Percentiles rank a stretch among this genome's conserved stretches.
These are phyloP conservation scores for Holtermannia corniformis DNA, from an alignment of 768 basidiomycete genomes.

Conservation along the genomic window DNA sequence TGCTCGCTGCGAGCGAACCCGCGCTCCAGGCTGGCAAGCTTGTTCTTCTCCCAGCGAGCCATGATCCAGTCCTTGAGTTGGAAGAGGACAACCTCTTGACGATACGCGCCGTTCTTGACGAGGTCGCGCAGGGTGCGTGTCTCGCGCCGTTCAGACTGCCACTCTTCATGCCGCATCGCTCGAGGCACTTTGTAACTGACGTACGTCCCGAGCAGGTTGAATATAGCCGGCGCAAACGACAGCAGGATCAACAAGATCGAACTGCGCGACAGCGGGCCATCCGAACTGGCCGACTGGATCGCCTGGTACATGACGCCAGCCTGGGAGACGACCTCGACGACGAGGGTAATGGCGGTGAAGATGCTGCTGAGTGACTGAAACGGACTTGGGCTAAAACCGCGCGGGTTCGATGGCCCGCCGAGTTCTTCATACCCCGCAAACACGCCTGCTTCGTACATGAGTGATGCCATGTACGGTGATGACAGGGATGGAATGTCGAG, in stretches of 20 bases:
- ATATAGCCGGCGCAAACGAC: slow-evolving; percentile 9
- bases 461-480: slow-evolving; percentile 10
- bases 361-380: slow-evolving; percentile 6
- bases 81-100: slow-evolving; percentile 74
- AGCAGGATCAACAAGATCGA: slow-evolving; percentile 9
- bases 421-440: slow-evolving; percentile 16
- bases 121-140: slow-evolving; percentile 60
- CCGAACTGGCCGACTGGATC: neutral
- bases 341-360: slow-evolving; percentile 4
- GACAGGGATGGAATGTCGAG: slow-evolving; percentile 25
- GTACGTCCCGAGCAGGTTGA: slow-evolving; percentile 1
- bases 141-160: slow-evolving; percentile 26
- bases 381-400: neutral
- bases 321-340: slow-evolving; percentile 4
- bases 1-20: slow-evolving; percentile 1
- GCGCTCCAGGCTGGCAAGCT: slow-evolving; percentile 47
- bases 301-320: neutral
- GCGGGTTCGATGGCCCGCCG: neutral
- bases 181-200: neutral
- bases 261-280: neutral
- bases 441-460: slow-evolving; percentile 23
- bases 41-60: slow-evolving; percentile 60
- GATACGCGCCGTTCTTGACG: slow-evolving; percentile 62
- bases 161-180: neutral
- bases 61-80: slow-evolving; percentile 79